Evolutionary conservation across 495 filamentous ascomycete genomes (phyloP), one percentile per base, ranked within the genome.

Genomic region (Tetracladium marchalianum): DNA sequence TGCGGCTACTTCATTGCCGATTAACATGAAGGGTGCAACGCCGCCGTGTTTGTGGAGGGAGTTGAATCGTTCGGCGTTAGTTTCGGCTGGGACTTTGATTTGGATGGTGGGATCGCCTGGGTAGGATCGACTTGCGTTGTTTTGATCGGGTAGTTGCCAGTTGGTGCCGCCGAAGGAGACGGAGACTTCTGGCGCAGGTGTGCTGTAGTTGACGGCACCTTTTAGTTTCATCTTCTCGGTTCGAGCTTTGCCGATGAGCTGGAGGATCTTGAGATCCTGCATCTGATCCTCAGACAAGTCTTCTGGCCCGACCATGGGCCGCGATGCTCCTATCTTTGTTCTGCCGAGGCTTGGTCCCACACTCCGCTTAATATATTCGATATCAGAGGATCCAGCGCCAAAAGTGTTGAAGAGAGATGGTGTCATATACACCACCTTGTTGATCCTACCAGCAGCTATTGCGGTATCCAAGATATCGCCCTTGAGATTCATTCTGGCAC

Each of bases 381-480:
- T 5, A 40, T 44, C 13, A 46, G 50, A 12, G 11, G 10, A 33
- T 47, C n/a, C 19, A n/a, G 13, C 1, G 12, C 35, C 27, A 11
- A 44, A 38, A 18, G 56, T 43, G 1, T 43, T 18, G 11, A 55
- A 11, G 18, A 43, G 69, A 12, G 72, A 61, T 18, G 80, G 78
- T 0, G 86, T 90, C 35, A 94, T 60, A 47, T 76, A 79, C 16
- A 82, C 65, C n/a, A 96, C 85, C 40, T 89, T 81, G 7, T 69
- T 68, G 9, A 90, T 63, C 1, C 66, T 75, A 2, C 84, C 87
- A n/a, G 84, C 79, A 4, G 72, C 67, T 33, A 97, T 71, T n/a
- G 77, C 80, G 11, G 64, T 69, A 2, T 90, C 83, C 8, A 89
- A 52, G 15, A 93, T 62, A 5, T 80, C 64, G 9, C 88, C 92